Evolutionary conservation across 169 alveolate species (phyloP).

Genomic region (Perkinsus marinus): DNA sequence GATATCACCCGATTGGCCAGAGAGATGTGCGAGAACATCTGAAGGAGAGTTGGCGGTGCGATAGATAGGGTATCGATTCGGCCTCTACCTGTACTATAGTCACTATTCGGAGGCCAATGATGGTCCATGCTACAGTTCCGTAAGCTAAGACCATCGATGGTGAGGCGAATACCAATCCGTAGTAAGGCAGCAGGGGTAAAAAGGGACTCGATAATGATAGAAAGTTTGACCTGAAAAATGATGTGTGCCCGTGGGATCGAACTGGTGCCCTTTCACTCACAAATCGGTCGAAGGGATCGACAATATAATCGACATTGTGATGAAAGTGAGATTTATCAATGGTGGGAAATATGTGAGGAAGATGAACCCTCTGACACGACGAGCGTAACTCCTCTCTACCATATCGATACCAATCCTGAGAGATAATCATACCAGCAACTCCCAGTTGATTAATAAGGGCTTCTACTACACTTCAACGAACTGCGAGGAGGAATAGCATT

Average conservation of each 20-base stretch:
- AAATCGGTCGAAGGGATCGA: background rate
- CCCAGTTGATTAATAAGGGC: too few species aligned
- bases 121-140: background rate
- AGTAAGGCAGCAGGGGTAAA: background rate
- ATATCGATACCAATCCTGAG: background rate
- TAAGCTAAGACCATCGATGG: background rate
- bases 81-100: background rate
- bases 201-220: background rate
- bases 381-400: background rate
- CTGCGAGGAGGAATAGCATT: too few species aligned
- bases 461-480: too few species aligned
- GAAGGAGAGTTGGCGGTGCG: background rate
- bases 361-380: background rate
- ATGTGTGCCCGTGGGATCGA: background rate
- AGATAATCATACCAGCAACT: too few species aligned
- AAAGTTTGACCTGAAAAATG: background rate
- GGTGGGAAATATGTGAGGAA: background rate
- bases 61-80: background rate
- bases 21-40: background rate
- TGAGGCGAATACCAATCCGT: background rate
- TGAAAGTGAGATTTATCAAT: background rate
- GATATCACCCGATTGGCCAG: background rate
- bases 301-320: background rate
- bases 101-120: background rate
- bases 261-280: background rate